A percentile compares a stretch with the other conserved stretches of the same genome.
These are phyloP conservation scores for Monilinia aucupariae DNA, from an alignment of 2,329 filamentous ascomycete genomes.

Conservation along the genomic window DNA sequence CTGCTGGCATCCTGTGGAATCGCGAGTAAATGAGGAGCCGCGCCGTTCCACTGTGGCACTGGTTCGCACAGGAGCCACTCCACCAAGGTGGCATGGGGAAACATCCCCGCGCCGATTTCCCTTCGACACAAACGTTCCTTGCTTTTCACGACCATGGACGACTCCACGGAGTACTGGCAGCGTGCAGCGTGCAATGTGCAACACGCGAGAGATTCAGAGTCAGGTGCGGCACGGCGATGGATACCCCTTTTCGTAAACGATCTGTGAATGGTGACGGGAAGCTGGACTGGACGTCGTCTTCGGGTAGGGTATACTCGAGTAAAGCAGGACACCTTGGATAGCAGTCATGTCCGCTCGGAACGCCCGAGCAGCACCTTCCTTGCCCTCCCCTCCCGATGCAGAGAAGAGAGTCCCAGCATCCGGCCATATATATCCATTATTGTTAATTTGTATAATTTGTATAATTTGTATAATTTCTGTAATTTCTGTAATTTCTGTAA, in stretches of 20 bases:
- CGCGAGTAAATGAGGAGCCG: slow-evolving; percentile 14
- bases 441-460: too few relatives aligned
- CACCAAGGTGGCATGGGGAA: slow-evolving; percentile 8
- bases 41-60: background rate
- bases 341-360: background rate
- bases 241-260: slow-evolving; percentile 14
- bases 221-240: background rate
- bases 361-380: background rate
- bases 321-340: too few relatives aligned
- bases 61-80: background rate
- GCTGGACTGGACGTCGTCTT: background rate
- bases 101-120: slow-evolving; percentile 6
- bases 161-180: too few relatives aligned
- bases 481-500: too few relatives aligned
- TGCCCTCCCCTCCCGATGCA: too few relatives aligned
- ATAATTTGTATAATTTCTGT: too few relatives aligned
- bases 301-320: too few relatives aligned
- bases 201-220: background rate
- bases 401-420: too few relatives aligned
- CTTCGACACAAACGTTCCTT: background rate
- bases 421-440: too few relatives aligned
- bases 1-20: too few relatives aligned
- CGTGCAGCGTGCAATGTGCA: too few relatives aligned
- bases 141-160: background rate
- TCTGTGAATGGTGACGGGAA: background rate